Base-by-base conservation (phyloP, 768 basidiomycete genomes). In the Mycena venus region DNA sequence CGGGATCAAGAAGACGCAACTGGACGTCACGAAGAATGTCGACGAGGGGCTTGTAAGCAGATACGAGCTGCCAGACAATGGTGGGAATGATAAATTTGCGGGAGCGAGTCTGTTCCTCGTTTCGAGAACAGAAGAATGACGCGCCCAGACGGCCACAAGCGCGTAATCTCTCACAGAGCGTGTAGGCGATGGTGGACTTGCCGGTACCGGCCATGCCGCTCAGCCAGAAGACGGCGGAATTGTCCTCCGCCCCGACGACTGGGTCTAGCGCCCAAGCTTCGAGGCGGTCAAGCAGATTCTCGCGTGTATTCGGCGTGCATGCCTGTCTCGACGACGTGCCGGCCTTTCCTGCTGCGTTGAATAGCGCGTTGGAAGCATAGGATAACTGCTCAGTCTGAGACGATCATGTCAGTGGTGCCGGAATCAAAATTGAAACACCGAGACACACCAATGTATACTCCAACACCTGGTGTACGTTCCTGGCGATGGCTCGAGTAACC, bases 201-300 rank as follows among this genome's bases (percentile, higher is more conserved):
- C 80, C n/a, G n/a, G n/a, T n/a, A n/a, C n/a, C n/a, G n/a, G 78
- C 77, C 21, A 67, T 56, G 23, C 79, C 80, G 31, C 75, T 79
- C n/a, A 81, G 70, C 80, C 80, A 81, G 60, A 63, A 79, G 40
- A 79, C 23, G 15, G 38, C 21, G 44, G 64, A 53, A 32, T 47
- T n/a, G 32, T 53, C 47, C n/a, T 38, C 36, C 2, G 36, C 6
- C 36, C 36, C 62, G 9, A 61, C 32, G 29, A 21, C 19, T 19
- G 60, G 47, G 53, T 78, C 73, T 19, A 51, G 34, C 5, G 70
- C 63, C 79, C 79, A 80, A 0, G 27, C 14, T 15, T 74, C 67
- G 62, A 80, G 58, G 0, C 61, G 27, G 6, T 67, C 21, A 1
- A 80, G 71, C 19, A 79, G 53, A 32, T 56, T 25, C 23, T 49